phyloP scores from a whole-genome alignment of 2,329 filamentous ascomycete genomes.

The Colletotrichum gloeosporioides region DNA sequence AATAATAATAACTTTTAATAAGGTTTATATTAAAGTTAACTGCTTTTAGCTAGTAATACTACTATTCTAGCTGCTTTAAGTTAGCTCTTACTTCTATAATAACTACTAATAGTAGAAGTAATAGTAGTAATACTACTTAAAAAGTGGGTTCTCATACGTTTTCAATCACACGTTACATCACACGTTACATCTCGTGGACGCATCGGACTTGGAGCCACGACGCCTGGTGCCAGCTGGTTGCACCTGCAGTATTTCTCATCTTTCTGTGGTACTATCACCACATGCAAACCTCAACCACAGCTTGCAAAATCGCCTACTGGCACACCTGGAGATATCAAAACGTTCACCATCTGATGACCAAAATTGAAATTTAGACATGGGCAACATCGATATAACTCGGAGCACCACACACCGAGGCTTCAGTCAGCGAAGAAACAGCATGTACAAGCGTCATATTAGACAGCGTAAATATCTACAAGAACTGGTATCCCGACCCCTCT shows the following conservation, averaged over 20 bases:
- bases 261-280: neutral
- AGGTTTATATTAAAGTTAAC: neutral
- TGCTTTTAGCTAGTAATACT: neutral
- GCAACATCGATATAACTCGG: neutral
- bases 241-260: neutral
- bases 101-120: neutral
- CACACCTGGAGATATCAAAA: neutral
- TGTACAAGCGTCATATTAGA: neutral
- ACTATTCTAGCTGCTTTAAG: neutral
- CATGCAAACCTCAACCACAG: neutral
- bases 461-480: neutral
- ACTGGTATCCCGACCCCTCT: neutral
- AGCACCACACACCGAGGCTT: neutral
- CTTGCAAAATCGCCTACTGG: neutral
- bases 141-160: neutral
- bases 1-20: too few relatives aligned
- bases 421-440: neutral
- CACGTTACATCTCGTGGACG: neutral
- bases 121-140: neutral
- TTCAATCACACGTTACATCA: neutral
- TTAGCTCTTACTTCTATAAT: neutral
- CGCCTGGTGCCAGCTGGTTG: neutral
- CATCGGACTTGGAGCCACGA: fast-evolving
- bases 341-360: neutral
- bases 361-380: neutral